Evolutionary conservation across 371 early-diverging fungal genomes (phyloP).

Genomic region (Mortierella sp.): DNA sequence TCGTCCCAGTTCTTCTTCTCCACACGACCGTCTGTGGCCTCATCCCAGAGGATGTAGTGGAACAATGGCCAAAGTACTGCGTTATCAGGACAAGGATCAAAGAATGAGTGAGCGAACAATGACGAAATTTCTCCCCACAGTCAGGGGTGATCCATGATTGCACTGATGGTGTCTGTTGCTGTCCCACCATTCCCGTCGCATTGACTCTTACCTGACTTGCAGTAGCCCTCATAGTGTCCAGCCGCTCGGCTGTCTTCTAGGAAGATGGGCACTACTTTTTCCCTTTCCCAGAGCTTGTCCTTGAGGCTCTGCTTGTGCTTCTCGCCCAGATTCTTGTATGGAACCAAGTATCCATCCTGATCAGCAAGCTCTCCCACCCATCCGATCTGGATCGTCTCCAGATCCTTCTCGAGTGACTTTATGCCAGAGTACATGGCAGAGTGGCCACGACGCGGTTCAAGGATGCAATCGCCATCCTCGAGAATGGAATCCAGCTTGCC

Average conservation of each 20-base stretch:
- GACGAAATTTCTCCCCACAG: slow-evolving; percentile 8
- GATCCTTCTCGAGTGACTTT: slow-evolving; percentile 60
- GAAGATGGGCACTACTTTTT: slow-evolving; percentile 81
- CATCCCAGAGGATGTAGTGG: slow-evolving; percentile 95
- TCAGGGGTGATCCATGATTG: background rate
- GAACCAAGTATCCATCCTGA: slow-evolving; percentile 53
- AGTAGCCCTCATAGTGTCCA: slow-evolving; percentile 91
- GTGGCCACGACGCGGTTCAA: slow-evolving; percentile 70
- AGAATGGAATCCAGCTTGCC: background rate
- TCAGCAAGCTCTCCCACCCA: slow-evolving; percentile 69
- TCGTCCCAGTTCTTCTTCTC: slow-evolving; percentile 85
- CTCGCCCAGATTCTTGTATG: slow-evolving; percentile 47
- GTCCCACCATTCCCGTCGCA: background rate
- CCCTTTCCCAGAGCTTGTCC: slow-evolving; percentile 59
- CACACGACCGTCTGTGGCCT: slow-evolving; percentile 72
- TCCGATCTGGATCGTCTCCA: slow-evolving; percentile 74
- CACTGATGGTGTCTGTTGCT: background rate
- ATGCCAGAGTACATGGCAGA: slow-evolving; percentile 84
- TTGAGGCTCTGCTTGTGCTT: slow-evolving; percentile 56
- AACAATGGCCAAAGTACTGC: slow-evolving; percentile 97
- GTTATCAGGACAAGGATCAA: too few relatives aligned
- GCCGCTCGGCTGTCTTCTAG: slow-evolving; percentile 75
- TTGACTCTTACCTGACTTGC: slow-evolving; percentile 80
- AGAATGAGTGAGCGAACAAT: slow-evolving; percentile 15
- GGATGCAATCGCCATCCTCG: slow-evolving; percentile 36